Conservation (phyloP, 2,329 filamentous ascomycete genomes). For the Lecanicillium sp. region DNA sequence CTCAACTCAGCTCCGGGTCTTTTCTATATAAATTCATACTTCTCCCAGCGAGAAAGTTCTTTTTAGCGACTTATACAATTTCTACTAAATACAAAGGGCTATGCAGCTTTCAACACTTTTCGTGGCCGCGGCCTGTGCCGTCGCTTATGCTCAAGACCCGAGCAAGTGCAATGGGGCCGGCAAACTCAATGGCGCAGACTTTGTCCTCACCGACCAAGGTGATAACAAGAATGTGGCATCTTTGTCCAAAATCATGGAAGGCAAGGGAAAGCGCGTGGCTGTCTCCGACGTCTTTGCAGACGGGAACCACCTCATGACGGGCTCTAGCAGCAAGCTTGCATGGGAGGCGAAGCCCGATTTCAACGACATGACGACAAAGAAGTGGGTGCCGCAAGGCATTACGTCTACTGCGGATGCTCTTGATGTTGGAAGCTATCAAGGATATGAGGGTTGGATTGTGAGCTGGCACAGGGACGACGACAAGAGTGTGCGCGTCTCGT, state of each 20-base stretch:
- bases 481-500: slow-evolving; percentile 21
- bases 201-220: slow-evolving; percentile 13
- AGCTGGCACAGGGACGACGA: slow-evolving; percentile 25
- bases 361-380: slow-evolving; percentile 21
- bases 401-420: slow-evolving; percentile 24
- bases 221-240: slow-evolving; percentile 14
- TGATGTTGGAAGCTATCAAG: slow-evolving; percentile 21
- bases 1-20: too few species aligned
- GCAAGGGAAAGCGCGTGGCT: slow-evolving; percentile 8
- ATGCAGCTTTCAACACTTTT: too few species aligned
- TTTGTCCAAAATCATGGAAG: slow-evolving; percentile 13
- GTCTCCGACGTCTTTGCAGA: slow-evolving; percentile 16
- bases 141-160: too few species aligned
- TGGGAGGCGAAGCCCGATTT: slow-evolving; percentile 17
- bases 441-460: slow-evolving; percentile 23
- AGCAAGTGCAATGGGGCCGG: too few species aligned
- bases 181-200: slow-evolving; percentile 11
- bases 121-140: too few species aligned
- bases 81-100: too few species aligned
- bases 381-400: slow-evolving; percentile 28
- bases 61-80: too few species aligned
- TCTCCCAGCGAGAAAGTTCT: too few species aligned
- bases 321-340: slow-evolving; percentile 5
- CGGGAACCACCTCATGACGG: slow-evolving; percentile 16
- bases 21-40: too few species aligned